These are phyloP conservation scores for Saccharomycopsis fibuligera DNA, from an alignment of 805 yeast species.

Conservation along the genomic window DNA sequence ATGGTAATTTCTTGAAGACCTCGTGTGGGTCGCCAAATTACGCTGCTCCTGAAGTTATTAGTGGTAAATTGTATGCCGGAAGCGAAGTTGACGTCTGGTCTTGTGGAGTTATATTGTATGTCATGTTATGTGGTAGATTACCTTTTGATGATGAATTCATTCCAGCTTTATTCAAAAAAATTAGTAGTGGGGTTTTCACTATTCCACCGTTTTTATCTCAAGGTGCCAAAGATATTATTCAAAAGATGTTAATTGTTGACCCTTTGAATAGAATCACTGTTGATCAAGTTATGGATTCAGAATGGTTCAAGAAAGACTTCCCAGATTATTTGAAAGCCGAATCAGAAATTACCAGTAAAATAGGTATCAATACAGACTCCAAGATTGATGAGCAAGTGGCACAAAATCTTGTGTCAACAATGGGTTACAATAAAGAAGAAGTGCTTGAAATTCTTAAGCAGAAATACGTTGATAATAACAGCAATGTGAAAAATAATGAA, in stretches of 20 bases:
- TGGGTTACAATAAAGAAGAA: slow-evolving; percentile 87
- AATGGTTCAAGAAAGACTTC: slow-evolving; percentile 81
- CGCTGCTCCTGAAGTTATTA: slow-evolving; percentile 96
- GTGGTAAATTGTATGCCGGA: slow-evolving; percentile 93
- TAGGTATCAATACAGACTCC: slow-evolving; percentile 4
- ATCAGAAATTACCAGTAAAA: slow-evolving; percentile 3
- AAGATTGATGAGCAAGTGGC: slow-evolving; percentile 74
- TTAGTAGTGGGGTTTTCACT: slow-evolving; percentile 87
- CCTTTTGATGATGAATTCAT: slow-evolving; percentile 97
- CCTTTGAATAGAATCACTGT: slow-evolving; percentile 92
- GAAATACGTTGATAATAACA: slow-evolving; percentile 13
- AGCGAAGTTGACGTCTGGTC: slow-evolving; percentile 99
- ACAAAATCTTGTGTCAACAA: slow-evolving; percentile 63
- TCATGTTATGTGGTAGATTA: slow-evolving; percentile 90
- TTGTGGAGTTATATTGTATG: slow-evolving; percentile 90
- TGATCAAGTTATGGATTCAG: slow-evolving; percentile 86
- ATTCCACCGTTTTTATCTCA: slow-evolving; percentile 79
- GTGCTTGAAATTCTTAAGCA: slow-evolving; percentile 59
- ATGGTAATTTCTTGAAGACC: slow-evolving; percentile 90
- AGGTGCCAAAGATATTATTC: slow-evolving; percentile 78
- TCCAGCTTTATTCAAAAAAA: slow-evolving; percentile 88
- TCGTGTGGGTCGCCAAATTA: slow-evolving; percentile 96
- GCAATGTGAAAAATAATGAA: slow-evolving; percentile 53
- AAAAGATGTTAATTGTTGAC: slow-evolving; percentile 89
- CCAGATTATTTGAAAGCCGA: slow-evolving; percentile 58